Base-by-base conservation (phyloP, 2,329 filamentous ascomycete species). In the Cadophora luteo-olivacea region DNA sequence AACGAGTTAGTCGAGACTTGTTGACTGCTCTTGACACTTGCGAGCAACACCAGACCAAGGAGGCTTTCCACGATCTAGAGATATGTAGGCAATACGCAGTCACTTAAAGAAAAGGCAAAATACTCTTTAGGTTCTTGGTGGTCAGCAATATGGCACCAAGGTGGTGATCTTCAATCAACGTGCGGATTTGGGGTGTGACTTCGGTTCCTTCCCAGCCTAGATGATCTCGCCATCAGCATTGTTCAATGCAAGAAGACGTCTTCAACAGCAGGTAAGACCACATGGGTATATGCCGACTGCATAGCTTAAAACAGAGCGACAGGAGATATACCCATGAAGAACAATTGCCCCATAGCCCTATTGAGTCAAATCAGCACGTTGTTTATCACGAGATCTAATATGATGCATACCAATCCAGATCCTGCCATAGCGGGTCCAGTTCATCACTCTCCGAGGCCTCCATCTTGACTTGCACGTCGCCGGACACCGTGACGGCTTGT, bases 61-160 rank as follows among this genome's bases (percentile, higher is more conserved):
- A 7, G 12, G 38, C 57, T 11, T 16, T 3, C 16, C 48, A 41
- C 7, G 19, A 54, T 24, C 1, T 19, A 22, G 24, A 54, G 2
- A 29, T 9, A 25, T 25, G 25, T 32, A 48, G 25, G n/a, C 29
- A 36, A 54, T 6, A 38, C n/a, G 38, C 33, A 61, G 24, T 55
- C 45, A 2, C 57, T 16, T 64, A 54, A 63, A 65, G 52, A 63
- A 63, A 57, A 24, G 4, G 32, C 52, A 54, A 29, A 70, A 79
- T 80, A 95, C 92, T 92, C 84, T 93, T 93, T 65, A 95, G 83
- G 74, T 96, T 96, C 82, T 94, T 95, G 70, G 92, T 92, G 49
- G 92, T 94, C 70, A 96, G 82, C 69, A 94, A 84, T 76, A 98
- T 92, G 64, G 93, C 96, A 66, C 96, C 96, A 60, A 99, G 85